These are phyloP conservation scores for Picochlorum sp. DNA, from an alignment of 139 green algal genomes.

Conservation along the genomic window DNA sequence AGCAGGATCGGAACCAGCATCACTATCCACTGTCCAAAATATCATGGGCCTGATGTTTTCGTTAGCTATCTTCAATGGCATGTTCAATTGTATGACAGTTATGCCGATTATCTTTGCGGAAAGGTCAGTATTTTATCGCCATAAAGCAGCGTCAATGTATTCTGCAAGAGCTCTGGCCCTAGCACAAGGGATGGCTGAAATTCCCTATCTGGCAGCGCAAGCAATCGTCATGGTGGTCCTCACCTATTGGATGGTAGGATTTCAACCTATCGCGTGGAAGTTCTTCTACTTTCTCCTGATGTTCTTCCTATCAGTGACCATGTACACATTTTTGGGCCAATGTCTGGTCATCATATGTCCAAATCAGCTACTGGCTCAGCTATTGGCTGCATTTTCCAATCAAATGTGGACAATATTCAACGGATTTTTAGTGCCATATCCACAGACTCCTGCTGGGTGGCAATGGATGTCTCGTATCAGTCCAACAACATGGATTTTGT, in stretches of 20 bases:
- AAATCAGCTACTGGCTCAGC: slow-evolving; percentile 26
- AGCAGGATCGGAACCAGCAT: background rate
- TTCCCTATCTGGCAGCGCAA: slow-evolving; percentile 25
- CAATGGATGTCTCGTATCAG: slow-evolving; percentile 55
- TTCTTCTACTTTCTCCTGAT: slow-evolving; percentile 28
- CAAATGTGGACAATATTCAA: slow-evolving; percentile 51
- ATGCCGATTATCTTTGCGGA: slow-evolving; percentile 10
- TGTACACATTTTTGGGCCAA: slow-evolving; percentile 27
- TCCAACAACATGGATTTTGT: slow-evolving; percentile 43
- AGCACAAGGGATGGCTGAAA: slow-evolving; percentile 1
- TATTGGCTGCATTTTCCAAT: slow-evolving; percentile 23
- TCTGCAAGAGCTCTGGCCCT: background rate
- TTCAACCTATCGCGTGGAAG: slow-evolving; percentile 23
- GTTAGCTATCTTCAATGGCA: slow-evolving; percentile 33
- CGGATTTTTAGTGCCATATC: slow-evolving; percentile 68
- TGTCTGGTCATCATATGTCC: slow-evolving; percentile 20
- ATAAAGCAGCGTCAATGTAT: slow-evolving; percentile 33
- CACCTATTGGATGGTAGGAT: slow-evolving; percentile 36
- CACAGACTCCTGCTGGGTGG: slow-evolving; percentile 53
- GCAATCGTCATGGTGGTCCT: slow-evolving; percentile 24
- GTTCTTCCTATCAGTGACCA: slow-evolving; percentile 17
- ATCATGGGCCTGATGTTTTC: slow-evolving; percentile 36
- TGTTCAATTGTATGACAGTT: slow-evolving; percentile 45
- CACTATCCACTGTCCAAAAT: slow-evolving; percentile 32
- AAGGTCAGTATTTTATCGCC: slow-evolving; percentile 28